Evolutionary conservation across 768 basidiomycete genomes (phyloP).

Genomic region (Mycena galericulata): DNA sequence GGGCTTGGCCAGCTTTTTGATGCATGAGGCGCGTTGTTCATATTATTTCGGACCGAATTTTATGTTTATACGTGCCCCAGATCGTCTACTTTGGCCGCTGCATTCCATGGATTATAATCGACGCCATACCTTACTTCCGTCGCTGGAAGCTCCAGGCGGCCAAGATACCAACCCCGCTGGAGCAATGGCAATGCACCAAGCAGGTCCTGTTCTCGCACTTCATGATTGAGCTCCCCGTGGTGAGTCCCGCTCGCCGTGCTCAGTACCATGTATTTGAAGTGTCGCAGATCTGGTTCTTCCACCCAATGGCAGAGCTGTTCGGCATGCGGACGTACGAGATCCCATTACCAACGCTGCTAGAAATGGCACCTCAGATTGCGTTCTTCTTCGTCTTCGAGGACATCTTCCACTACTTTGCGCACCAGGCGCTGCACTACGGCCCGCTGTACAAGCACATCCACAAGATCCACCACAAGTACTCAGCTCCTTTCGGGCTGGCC

Average conservation of each 20-base stretch:
- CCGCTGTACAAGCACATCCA: constrained; percentile 92
- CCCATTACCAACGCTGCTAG: constrained; percentile 82
- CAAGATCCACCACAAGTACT: constrained; percentile 98
- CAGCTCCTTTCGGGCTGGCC: constrained; percentile 95
- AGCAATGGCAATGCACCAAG: constrained; percentile 98
- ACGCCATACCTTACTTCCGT: constrained; percentile 92
- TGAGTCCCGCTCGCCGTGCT: constrained; percentile 50
- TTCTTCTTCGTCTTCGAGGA: constrained; percentile 98
- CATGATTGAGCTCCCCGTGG: constrained; percentile 91
- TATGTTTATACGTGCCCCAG: constrained; percentile 51
- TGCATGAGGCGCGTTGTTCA: constrained; percentile 86
- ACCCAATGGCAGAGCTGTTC: constrained; percentile 86
- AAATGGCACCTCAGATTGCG: constrained; percentile 81
- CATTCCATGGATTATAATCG: constrained; percentile 96
- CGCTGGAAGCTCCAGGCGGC: constrained; percentile 93
- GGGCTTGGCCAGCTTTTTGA: constrained; percentile 89
- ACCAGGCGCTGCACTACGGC: constrained; percentile 90
- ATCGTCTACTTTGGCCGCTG: constrained; percentile 97
- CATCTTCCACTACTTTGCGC: constrained; percentile 94
- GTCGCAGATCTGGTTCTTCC: constrained; percentile 87
- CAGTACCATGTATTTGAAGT: neutral
- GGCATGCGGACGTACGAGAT: constrained; percentile 96
- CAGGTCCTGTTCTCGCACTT: constrained; percentile 95
- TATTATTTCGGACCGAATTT: neutral
- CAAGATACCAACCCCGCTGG: constrained; percentile 82